Evolutionary conservation across 169 alveolate species (phyloP).

Genomic region (Neospora caninum): DNA sequence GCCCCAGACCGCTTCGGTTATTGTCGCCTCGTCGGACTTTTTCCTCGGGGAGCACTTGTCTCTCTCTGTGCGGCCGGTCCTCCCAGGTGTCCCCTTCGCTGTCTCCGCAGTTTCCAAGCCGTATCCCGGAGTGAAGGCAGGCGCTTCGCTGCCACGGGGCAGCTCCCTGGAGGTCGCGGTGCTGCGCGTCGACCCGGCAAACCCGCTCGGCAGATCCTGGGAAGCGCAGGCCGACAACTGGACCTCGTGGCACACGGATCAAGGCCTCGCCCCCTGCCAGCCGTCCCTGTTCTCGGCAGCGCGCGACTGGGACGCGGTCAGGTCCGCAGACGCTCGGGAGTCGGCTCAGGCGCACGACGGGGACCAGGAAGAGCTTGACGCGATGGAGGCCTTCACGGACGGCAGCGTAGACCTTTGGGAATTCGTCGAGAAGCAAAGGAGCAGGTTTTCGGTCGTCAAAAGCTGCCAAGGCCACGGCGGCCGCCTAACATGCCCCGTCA

Average conservation of each 20-base stretch:
- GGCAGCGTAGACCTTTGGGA: neutral
- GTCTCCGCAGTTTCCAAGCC: neutral
- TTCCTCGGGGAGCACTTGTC: neutral
- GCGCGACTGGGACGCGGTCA: neutral
- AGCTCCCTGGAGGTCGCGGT: neutral
- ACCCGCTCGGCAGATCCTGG: neutral
- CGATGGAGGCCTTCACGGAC: neutral
- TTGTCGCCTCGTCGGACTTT: neutral
- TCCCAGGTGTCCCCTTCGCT: neutral
- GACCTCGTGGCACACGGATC: neutral
- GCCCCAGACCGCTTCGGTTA: neutral
- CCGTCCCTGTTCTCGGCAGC: neutral
- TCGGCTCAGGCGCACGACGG: no score
- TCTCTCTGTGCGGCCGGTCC: neutral
- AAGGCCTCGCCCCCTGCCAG: neutral
- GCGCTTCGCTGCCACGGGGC: neutral
- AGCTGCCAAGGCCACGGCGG: neutral
- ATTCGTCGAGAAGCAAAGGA: neutral
- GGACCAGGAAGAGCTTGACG: neutral
- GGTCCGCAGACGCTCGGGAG: no score
- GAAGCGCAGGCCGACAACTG: neutral
- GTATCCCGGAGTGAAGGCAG: neutral
- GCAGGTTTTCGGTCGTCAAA: neutral
- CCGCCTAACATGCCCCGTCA: neutral
- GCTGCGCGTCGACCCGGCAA: neutral